These are phyloP conservation scores for Cercospora berteroae DNA, from an alignment of 2,329 filamentous ascomycete genomes.

Conservation along the genomic window DNA sequence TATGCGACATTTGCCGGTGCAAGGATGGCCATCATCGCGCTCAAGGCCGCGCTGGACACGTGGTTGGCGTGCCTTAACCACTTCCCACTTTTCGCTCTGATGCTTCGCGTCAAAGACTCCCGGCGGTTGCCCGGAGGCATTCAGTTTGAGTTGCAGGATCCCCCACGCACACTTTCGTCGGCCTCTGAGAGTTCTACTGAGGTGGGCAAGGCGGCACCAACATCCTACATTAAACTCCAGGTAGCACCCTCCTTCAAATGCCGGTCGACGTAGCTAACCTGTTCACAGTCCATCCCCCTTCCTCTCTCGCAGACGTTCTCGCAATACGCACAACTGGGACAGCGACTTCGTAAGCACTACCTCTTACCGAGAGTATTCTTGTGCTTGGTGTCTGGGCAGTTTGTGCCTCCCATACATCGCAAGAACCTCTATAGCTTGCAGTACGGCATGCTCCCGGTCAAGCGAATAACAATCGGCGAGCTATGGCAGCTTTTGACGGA, in stretches of 20 bases:
- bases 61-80: slow-evolving; percentile 92
- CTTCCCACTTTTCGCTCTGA: slow-evolving; percentile 93
- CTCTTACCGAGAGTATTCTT: slow-evolving; percentile 83
- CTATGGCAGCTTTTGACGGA: slow-evolving; percentile 62
- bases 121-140: slow-evolving; percentile 84
- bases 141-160: slow-evolving; percentile 83
- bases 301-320: slow-evolving; percentile 93
- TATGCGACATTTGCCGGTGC: slow-evolving; percentile 95
- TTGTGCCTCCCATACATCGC: slow-evolving; percentile 83
- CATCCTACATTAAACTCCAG: slow-evolving; percentile 83
- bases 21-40: slow-evolving; percentile 87
- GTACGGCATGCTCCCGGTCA: slow-evolving; percentile 93
- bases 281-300: slow-evolving; percentile 75
- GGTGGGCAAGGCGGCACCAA: slow-evolving; percentile 50
- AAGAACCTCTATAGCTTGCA: slow-evolving; percentile 94
- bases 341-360: slow-evolving; percentile 92
- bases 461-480: slow-evolving; percentile 74
- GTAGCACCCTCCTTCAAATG: slow-evolving; percentile 46
- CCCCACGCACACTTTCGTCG: slow-evolving; percentile 44
- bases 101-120: slow-evolving; percentile 93
- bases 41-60: slow-evolving; percentile 90
- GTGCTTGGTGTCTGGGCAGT: slow-evolving; percentile 83
- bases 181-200: slow-evolving; percentile 13
- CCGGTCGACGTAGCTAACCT: slow-evolving; percentile 14
- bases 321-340: slow-evolving; percentile 92